Conservation (phyloP, 164 flowering plant species). For the Vitis riparia region DNA sequence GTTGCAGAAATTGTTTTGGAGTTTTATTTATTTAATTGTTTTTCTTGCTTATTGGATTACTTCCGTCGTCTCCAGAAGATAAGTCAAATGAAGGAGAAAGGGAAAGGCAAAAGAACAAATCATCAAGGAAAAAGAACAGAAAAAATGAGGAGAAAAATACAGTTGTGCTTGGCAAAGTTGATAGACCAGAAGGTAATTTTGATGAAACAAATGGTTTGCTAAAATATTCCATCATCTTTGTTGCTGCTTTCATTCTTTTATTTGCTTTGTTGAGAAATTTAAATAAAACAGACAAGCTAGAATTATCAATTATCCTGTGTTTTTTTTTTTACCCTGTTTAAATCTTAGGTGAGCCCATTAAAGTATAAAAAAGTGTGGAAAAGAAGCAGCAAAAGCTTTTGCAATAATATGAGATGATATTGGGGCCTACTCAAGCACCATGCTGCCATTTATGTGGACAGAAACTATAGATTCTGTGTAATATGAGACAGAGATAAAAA, state of each 20-base stretch:
- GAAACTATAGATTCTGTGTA: too few relatives aligned
- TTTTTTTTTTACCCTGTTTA: too few relatives aligned
- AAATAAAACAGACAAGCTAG: too few relatives aligned
- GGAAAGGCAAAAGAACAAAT: conserved; percentile 17
- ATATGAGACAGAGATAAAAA: too few relatives aligned
- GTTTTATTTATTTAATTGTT: not conserved
- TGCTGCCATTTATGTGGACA: too few relatives aligned
- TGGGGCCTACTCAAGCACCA: too few relatives aligned
- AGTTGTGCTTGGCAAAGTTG: conserved; percentile 5
- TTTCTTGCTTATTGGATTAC: not conserved
- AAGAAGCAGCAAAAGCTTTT: too few relatives aligned
- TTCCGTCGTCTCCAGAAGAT: not conserved
- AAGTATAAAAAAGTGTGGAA: too few relatives aligned
- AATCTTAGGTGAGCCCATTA: too few relatives aligned
- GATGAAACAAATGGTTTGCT: conserved; percentile 23
- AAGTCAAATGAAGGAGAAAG: not conserved
- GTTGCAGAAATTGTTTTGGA: not conserved
- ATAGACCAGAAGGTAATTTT: conserved; percentile 6
- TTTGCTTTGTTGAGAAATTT: too few relatives aligned
- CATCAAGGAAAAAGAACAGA: conserved; percentile 21
- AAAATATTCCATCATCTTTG: not conserved
- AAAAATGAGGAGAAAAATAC: conserved; percentile 9
- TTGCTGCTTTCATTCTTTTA: not conserved
- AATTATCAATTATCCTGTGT: too few relatives aligned
- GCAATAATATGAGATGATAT: too few relatives aligned